phyloP scores from a whole-genome alignment of 495 filamentous ascomycete genomes.

The Beverwykella pulmonaria region DNA sequence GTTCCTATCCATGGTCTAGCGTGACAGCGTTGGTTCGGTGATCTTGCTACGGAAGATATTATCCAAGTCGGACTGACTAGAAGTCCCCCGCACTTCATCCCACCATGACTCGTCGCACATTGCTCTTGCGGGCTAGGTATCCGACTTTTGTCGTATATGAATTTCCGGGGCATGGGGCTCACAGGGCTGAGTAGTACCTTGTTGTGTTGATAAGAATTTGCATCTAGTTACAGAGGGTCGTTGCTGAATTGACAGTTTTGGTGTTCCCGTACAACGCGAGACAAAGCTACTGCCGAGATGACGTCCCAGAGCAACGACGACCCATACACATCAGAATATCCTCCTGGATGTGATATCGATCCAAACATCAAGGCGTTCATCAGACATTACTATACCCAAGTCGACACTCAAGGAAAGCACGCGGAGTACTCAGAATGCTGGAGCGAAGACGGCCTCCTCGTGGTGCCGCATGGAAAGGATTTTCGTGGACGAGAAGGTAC shows the following conservation, averaged over 20 bases:
- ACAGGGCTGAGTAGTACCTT: background rate
- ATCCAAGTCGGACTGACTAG: slow-evolving; percentile 10
- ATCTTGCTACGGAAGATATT: slow-evolving; percentile 22
- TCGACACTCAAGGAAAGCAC: slow-evolving; percentile 15
- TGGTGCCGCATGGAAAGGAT: slow-evolving; percentile 8
- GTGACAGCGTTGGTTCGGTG: background rate
- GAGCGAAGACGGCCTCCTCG: slow-evolving; percentile 12
- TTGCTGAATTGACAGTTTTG: background rate
- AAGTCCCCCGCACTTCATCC: slow-evolving; percentile 16
- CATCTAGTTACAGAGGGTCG: background rate
- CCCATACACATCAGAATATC: slow-evolving; percentile 17
- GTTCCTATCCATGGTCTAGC: slow-evolving; percentile 1
- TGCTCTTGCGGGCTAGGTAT: background rate
- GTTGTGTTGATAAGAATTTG: background rate
- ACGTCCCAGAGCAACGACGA: background rate
- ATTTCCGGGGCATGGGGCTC: slow-evolving; percentile 4
- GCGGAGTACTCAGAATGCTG: slow-evolving; percentile 18
- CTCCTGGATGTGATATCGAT: slow-evolving; percentile 5
- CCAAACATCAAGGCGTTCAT: slow-evolving; percentile 12
- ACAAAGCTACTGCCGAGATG: background rate
- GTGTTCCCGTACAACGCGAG: background rate
- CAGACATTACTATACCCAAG: slow-evolving; percentile 19
- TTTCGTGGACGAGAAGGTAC: slow-evolving; percentile 13
- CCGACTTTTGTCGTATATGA: slow-evolving; percentile 13
- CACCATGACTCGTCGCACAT: slow-evolving; percentile 20